These are phyloP conservation scores for Perkinsus olseni DNA, from an alignment of 169 alveolate genomes.

Conservation along the genomic window DNA sequence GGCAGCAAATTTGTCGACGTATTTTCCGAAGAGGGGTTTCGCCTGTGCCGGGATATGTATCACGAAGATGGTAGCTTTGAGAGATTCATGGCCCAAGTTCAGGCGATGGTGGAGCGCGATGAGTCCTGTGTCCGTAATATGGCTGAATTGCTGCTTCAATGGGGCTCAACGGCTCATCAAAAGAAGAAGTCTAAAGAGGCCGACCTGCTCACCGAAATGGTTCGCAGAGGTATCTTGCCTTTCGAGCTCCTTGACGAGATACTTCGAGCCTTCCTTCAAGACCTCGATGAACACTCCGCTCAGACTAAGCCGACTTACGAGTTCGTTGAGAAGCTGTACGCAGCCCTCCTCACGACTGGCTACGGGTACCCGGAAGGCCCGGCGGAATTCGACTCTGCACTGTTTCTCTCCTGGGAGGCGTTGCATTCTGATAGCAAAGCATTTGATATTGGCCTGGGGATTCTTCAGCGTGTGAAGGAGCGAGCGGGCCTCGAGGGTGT, in stretches of 20 bases:
- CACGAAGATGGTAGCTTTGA: not conserved
- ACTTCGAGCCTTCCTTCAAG: not conserved
- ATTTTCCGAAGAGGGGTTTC: not conserved
- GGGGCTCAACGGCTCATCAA: not conserved
- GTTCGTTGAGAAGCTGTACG: not conserved
- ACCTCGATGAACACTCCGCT: not conserved
- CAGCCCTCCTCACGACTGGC: not conserved
- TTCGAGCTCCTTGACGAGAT: not conserved
- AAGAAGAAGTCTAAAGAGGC: conserved; percentile 2
- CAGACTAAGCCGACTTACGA: not conserved
- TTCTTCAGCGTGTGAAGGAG: not conserved
- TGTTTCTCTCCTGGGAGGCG: not conserved
- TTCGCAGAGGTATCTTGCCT: not conserved
- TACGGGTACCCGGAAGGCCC: not conserved
- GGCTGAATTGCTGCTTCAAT: not conserved
- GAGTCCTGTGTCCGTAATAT: not conserved
- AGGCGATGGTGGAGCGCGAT: not conserved
- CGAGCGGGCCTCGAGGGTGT: not conserved
- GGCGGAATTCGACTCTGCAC: not conserved
- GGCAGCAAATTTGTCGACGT: not conserved
- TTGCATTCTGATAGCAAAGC: not conserved
- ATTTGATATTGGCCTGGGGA: not conserved
- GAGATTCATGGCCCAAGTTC: not conserved
- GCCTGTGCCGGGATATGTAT: not conserved
- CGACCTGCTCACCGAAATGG: not conserved